Evolutionary conservation across 2,329 filamentous ascomycete species (phyloP).

Genomic region (Chaetomium olivaceum): DNA sequence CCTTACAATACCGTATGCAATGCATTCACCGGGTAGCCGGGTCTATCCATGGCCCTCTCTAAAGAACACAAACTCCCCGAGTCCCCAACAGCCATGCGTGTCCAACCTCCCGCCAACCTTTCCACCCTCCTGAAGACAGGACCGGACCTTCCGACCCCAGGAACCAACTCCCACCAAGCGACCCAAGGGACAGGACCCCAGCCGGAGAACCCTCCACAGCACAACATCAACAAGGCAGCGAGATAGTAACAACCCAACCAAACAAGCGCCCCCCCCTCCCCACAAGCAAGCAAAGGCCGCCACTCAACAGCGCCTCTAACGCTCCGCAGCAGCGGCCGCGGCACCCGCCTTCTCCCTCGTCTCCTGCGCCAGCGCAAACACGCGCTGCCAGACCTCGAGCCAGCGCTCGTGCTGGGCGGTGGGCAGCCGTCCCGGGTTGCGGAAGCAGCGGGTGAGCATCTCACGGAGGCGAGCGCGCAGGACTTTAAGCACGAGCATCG

Average conservation of each 20-base stretch:
- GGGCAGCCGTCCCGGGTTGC: slow-evolving; percentile 61
- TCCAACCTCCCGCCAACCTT: not conserved
- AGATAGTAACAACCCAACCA: not conserved
- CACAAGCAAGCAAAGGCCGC: too few relatives aligned
- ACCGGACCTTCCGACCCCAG: too few relatives aligned
- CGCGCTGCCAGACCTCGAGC: slow-evolving; percentile 71
- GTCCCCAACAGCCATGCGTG: not conserved
- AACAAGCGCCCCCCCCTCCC: not conserved
- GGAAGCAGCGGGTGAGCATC: slow-evolving; percentile 70
- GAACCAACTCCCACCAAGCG: too few relatives aligned
- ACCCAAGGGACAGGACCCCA: not conserved
- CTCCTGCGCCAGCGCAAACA: slow-evolving; percentile 51
- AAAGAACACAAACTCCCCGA: not conserved
- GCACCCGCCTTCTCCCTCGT: slow-evolving; percentile 26
- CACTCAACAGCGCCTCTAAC: slow-evolving; percentile 14
- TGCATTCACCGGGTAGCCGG: not conserved
- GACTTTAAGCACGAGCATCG: slow-evolving; percentile 83
- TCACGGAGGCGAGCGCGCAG: slow-evolving; percentile 73
- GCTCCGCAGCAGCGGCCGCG: not conserved
- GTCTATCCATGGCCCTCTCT: not conserved
- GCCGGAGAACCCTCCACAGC: not conserved
- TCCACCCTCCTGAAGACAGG: not conserved
- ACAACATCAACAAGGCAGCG: not conserved
- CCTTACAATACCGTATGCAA: not conserved
- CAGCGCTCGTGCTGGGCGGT: slow-evolving; percentile 70